Evolutionary conservation across 2,329 filamentous ascomycete genomes (phyloP).

Genomic region (Trichoderma harzianum): DNA sequence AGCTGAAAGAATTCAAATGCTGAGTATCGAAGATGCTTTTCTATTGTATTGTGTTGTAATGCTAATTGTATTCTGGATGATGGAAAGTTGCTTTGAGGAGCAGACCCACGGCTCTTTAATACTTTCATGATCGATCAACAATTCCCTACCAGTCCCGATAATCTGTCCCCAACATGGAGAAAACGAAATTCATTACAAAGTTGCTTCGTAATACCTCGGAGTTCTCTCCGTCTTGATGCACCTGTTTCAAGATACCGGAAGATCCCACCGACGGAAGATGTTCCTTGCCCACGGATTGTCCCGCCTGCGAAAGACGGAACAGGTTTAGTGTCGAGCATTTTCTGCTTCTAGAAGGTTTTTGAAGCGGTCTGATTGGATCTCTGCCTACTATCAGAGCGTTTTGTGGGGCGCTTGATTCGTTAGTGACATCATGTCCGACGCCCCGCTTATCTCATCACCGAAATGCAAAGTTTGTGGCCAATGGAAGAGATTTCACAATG

Average conservation of each 20-base stretch:
- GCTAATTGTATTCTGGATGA: background rate
- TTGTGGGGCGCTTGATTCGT: background rate
- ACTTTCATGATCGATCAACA: background rate
- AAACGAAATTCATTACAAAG: background rate
- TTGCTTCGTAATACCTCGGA: background rate
- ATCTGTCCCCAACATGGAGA: background rate
- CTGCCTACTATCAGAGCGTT: background rate
- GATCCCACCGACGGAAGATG: constrained; percentile 1
- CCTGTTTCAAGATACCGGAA: background rate
- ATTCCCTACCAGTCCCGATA: background rate
- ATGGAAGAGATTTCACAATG: background rate
- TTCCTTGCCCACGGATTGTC: constrained; percentile 3
- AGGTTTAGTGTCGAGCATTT: background rate
- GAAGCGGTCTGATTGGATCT: background rate
- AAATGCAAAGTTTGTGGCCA: background rate
- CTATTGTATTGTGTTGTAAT: background rate
- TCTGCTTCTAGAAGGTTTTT: background rate
- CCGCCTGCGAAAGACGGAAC: background rate
- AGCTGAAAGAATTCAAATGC: background rate
- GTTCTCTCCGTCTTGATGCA: background rate
- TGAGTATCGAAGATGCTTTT: background rate
- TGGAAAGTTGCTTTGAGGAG: background rate
- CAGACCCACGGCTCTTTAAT: background rate
- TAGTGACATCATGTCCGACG: constrained; percentile 7
- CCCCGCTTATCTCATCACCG: background rate